These are phyloP conservation scores for Cercospora janseana DNA, from an alignment of 2,329 filamentous ascomycete genomes.

Conservation along the genomic window DNA sequence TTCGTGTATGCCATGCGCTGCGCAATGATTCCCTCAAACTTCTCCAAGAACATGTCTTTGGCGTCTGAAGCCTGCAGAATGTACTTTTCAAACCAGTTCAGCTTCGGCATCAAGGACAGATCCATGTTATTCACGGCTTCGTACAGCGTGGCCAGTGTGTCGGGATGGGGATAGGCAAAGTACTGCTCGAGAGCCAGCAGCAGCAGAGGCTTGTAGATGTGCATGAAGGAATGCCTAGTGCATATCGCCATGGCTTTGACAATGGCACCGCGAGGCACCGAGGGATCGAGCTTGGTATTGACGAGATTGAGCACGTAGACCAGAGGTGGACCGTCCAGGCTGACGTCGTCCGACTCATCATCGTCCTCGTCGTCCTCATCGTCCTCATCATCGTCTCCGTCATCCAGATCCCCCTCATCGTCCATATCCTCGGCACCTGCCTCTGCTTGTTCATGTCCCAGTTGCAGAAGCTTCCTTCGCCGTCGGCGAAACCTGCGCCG, in stretches of 20 bases:
- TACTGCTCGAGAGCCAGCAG: slow-evolving; percentile 93
- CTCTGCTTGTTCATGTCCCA: slow-evolving; percentile 50
- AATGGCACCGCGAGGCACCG: slow-evolving; percentile 84
- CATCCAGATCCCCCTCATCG: slow-evolving; percentile 44
- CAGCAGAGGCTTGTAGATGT: slow-evolving; percentile 97
- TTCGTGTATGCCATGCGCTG: slow-evolving; percentile 70
- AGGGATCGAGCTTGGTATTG: slow-evolving; percentile 95
- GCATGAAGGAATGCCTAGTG: slow-evolving; percentile 92
- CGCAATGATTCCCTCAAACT: slow-evolving; percentile 92
- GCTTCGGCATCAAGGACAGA: slow-evolving; percentile 81
- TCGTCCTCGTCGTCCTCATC: slow-evolving; percentile 51
- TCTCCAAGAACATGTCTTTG: slow-evolving; percentile 95
- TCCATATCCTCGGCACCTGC: slow-evolving; percentile 48
- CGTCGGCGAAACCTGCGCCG: slow-evolving; percentile 46
- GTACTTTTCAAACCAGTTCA: slow-evolving; percentile 79
- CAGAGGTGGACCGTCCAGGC: slow-evolving; percentile 78
- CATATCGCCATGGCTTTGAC: slow-evolving; percentile 99
- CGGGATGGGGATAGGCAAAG: slow-evolving; percentile 84
- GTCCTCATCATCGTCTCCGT: slow-evolving; percentile 48
- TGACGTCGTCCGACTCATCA: slow-evolving; percentile 51
- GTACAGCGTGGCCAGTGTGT: slow-evolving; percentile 85
- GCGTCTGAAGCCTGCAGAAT: slow-evolving; percentile 87
- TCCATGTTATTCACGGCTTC: slow-evolving; percentile 96
- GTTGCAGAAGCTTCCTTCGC: slow-evolving; percentile 32
- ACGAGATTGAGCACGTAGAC: slow-evolving; percentile 97